Evolutionary conservation across 1,284 basidiomycete genomes (phyloP).

Genomic region (Naganishia liquefaciens): DNA sequence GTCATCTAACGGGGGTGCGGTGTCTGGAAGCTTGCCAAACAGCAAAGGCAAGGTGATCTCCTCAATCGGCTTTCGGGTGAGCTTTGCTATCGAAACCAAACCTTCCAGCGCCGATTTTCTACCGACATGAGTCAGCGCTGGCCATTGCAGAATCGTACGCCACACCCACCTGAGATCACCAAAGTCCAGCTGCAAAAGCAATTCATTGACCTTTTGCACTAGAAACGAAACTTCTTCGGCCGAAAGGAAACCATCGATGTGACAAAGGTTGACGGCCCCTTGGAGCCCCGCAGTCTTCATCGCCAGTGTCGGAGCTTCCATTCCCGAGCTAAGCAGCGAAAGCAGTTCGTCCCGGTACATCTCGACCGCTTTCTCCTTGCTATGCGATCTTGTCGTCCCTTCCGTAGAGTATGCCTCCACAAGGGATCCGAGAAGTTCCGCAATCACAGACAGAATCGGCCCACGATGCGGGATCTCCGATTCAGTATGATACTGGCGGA

Average conservation of each 20-base stretch:
- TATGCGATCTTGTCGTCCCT: slow-evolving; percentile 40
- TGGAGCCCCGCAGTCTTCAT: slow-evolving; percentile 33
- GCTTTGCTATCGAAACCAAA: slow-evolving; percentile 66
- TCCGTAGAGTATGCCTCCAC: slow-evolving; percentile 45
- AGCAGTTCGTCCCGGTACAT: slow-evolving; percentile 75
- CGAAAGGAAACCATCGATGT: slow-evolving; percentile 64
- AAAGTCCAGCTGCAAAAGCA: slow-evolving; percentile 62
- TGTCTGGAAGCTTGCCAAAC: slow-evolving; percentile 71
- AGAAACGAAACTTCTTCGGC: slow-evolving; percentile 75
- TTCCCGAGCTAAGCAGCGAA: slow-evolving; percentile 62
- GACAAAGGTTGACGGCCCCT: slow-evolving; percentile 56
- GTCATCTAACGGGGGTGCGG: slow-evolving; percentile 63
- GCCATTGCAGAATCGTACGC: slow-evolving; percentile 55
- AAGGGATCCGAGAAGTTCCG: slow-evolving; percentile 50
- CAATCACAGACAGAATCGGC: slow-evolving; percentile 65
- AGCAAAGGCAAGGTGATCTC: slow-evolving; percentile 77
- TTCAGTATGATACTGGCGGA: slow-evolving; percentile 73
- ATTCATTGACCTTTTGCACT: slow-evolving; percentile 72
- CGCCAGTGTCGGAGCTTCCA: slow-evolving; percentile 30
- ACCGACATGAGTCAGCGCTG: slow-evolving; percentile 15
- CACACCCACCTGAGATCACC: slow-evolving; percentile 57
- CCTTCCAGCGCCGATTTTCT: slow-evolving; percentile 71
- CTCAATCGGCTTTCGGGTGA: slow-evolving; percentile 67
- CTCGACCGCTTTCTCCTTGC: slow-evolving; percentile 57
- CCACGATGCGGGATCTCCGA: slow-evolving; percentile 73